Evolutionary conservation across 2,329 filamentous ascomycete species (phyloP).

Genomic region (Ceratocystis eucalypticola): DNA sequence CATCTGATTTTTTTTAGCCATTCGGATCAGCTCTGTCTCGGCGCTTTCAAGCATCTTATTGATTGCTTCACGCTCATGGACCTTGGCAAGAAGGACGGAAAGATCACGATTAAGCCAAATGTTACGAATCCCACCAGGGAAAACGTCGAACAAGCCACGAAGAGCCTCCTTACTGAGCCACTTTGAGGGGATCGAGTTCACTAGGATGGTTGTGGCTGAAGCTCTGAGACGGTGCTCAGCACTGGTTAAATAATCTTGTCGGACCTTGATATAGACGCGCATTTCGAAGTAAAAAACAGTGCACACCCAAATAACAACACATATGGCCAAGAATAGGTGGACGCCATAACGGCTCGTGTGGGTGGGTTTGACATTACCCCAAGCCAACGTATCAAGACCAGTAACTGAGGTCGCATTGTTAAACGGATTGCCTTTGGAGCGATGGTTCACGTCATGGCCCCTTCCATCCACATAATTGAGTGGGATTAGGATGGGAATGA

Average conservation of each 20-base stretch:
- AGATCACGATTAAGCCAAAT: conserved; percentile 94
- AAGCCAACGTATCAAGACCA: conserved; percentile 71
- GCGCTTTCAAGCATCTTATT: conserved; percentile 63
- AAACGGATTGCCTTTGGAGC: conserved; percentile 18
- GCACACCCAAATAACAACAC: conserved; percentile 72
- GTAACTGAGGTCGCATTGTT: conserved; percentile 27
- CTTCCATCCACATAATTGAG: conserved; percentile 64
- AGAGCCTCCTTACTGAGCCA: conserved; percentile 80
- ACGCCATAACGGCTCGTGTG: conserved; percentile 65
- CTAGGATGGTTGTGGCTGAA: conserved; percentile 88
- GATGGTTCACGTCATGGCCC: conserved; percentile 39
- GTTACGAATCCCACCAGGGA: conserved; percentile 86
- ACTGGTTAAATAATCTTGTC: conserved; percentile 87
- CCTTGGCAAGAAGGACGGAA: conserved; percentile 70
- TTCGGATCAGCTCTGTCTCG: conserved; percentile 70
- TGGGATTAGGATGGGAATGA: conserved; percentile 75
- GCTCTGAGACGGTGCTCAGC: conserved; percentile 87
- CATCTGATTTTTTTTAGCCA: conserved; percentile 65
- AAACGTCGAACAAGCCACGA: conserved; percentile 79
- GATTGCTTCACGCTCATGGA: conserved; percentile 57
- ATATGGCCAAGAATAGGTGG: conserved; percentile 65
- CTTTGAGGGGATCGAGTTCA: conserved; percentile 77
- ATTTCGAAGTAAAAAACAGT: conserved; percentile 78
- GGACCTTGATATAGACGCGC: conserved; percentile 75
- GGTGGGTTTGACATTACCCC: conserved; percentile 63